Base-by-base conservation (phyloP, 352 stramenopile genomes). In the Peronospora destructor region DNA sequence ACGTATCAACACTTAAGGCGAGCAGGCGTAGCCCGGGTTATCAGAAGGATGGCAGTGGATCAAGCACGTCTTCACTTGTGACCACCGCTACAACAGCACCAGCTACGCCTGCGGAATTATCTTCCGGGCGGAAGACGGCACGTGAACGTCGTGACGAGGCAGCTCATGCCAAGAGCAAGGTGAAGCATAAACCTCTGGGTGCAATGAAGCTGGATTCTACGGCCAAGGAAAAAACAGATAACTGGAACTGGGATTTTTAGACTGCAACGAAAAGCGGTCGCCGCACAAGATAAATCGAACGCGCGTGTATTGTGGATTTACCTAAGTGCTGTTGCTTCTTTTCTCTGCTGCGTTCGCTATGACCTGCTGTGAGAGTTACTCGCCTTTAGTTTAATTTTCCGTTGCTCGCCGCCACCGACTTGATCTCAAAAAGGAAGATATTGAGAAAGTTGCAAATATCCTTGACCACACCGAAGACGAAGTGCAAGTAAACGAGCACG, bases 401-500 rank as follows among this genome's bases (percentile, higher is more conserved):
- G 4, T 59, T 57, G 38, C 66, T 59, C 14, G 43, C 42, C 16
- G 34, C 16, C 17, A 60, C 45, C 35, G 69, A 66, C 54, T 78
- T 73, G 49, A 89, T 75, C 68, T 87, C 90, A 61, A 94, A 89
- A 47, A 89, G 61, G 55, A 73, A 85, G 57, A 91, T 94, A 56
- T 87, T 75, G 51, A 94, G 70, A 63, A 88, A 87, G 55, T 85
- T 68, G 55, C 83, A 91, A 34, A 94, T 94, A 56, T 91, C 80
- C 53, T 74, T 79, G 41, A 94, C 78, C 14, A 91, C 83, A 60
- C 81, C 66, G 16, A 68, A 69, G 11, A 94, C 76, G 44, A 85
- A 94, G 64, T 94, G 76, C 35, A 87, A 45, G 59, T 94, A 94
- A 5, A 91, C 65, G 11, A 68, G 53, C 36, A 78, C 45, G 54